Conservation (phyloP, 164 flowering plant species). For the Dillenia suffruticosa region DNA sequence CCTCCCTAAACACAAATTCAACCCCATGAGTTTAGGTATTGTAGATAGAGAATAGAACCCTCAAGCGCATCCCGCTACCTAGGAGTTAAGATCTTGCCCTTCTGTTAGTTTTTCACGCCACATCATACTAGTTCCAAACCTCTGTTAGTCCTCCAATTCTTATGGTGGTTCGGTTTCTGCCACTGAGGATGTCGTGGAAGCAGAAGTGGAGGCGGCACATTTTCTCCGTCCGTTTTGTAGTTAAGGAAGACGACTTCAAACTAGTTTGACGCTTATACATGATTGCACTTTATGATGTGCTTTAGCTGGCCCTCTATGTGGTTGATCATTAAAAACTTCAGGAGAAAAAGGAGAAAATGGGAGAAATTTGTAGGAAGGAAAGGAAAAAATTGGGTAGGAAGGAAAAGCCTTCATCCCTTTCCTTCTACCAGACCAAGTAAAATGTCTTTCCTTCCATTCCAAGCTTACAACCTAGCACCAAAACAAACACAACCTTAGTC, state of each 20-base stretch:
- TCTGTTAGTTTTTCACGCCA: slow-evolving; percentile 39
- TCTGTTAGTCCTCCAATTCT: slow-evolving; percentile 17
- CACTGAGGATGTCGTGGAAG: slow-evolving; percentile 48
- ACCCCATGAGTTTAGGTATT: slow-evolving; percentile 21
- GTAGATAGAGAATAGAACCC: slow-evolving; percentile 38
- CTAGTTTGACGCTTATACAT: too few species aligned
- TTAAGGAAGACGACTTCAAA: not conserved
- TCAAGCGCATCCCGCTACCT: slow-evolving; percentile 43
- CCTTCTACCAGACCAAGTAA: too few species aligned
- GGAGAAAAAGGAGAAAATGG: too few species aligned
- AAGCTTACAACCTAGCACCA: too few species aligned
- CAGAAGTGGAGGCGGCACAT: slow-evolving; percentile 43
- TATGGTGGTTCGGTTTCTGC: slow-evolving; percentile 33
- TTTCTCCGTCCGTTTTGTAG: slow-evolving; percentile 22
- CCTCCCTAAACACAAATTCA: slow-evolving; percentile 37
- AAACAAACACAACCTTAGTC: too few species aligned
- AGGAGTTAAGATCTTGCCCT: slow-evolving; percentile 30
- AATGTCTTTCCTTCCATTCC: too few species aligned
- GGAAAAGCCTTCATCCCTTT: too few species aligned
- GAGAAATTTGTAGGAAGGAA: too few species aligned
- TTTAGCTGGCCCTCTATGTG: too few species aligned
- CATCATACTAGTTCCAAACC: slow-evolving; percentile 32
- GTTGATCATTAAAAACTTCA: too few species aligned
- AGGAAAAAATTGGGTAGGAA: too few species aligned
- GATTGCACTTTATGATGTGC: too few species aligned